Evolutionary conservation across 108 stramenopile species (phyloP).

Genomic region (Skeletonema tropicum): DNA sequence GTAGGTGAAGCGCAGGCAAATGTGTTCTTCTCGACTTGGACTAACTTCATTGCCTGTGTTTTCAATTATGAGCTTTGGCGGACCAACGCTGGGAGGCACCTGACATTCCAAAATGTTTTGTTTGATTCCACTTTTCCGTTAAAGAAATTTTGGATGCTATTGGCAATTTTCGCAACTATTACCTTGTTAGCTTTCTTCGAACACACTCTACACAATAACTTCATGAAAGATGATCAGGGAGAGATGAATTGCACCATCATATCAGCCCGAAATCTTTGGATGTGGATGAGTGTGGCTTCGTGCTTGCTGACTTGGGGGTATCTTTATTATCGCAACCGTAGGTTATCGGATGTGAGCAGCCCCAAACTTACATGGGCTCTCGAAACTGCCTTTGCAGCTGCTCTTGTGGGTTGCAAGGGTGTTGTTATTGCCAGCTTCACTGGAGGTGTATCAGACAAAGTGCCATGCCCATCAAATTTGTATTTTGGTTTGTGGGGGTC

Average conservation of each 20-base stretch:
- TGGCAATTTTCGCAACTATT: conserved; percentile 30
- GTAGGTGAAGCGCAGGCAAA: conserved; percentile 73
- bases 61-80: conserved; percentile 38
- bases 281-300: conserved; percentile 17
- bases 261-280: conserved; percentile 18
- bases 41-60: conserved; percentile 25
- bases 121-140: conserved; percentile 10
- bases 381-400: conserved; percentile 2
- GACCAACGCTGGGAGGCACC: conserved; percentile 23
- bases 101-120: conserved; percentile 28
- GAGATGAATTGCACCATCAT: conserved; percentile 1
- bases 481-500: conserved; percentile 30
- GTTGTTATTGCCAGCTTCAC: conserved; percentile 14
- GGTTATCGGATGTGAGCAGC: not conserved
- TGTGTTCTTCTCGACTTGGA: conserved; percentile 79
- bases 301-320: conserved; percentile 8
- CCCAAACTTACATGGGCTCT: not conserved
- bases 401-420: conserved; percentile 4
- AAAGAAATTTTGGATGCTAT: conserved; percentile 22
- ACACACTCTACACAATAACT: not conserved
- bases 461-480: conserved; percentile 34
- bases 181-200: not conserved
- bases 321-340: conserved; percentile 7
- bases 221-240: not conserved
- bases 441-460: conserved; percentile 17